These are phyloP conservation scores for Nothophaeocryptopus gaeumannii DNA, from an alignment of 2,329 filamentous ascomycete species.

Conservation along the genomic window DNA sequence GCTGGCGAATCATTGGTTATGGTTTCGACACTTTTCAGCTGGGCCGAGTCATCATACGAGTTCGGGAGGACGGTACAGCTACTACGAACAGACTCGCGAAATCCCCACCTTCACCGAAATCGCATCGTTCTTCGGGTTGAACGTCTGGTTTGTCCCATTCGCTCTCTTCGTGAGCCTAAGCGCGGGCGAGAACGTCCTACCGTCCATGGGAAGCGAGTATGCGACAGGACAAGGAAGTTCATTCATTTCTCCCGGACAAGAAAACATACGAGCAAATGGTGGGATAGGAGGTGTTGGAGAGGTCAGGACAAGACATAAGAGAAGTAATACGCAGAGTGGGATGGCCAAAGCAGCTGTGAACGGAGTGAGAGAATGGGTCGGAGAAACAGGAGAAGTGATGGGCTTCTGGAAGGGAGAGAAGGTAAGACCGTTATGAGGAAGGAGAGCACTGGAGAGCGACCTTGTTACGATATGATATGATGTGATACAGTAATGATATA, in stretches of 20 bases:
- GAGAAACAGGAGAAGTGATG: slow-evolving; percentile 59
- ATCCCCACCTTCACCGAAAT: slow-evolving; percentile 90
- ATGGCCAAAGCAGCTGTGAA: slow-evolving; percentile 59
- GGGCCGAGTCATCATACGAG: slow-evolving; percentile 53
- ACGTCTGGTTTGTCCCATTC: slow-evolving; percentile 95
- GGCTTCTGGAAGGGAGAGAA: slow-evolving; percentile 61
- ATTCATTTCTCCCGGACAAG: slow-evolving; percentile 46
- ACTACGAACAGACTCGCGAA: slow-evolving; percentile 37
- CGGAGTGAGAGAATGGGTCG: slow-evolving; percentile 63
- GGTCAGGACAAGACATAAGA: slow-evolving; percentile 44
- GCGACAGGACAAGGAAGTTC: slow-evolving; percentile 57
- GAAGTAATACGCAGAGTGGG: slow-evolving; percentile 51
- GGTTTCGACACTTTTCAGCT: slow-evolving; percentile 88
- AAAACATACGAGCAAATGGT: slow-evolving; percentile 42
- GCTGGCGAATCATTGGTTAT: slow-evolving; percentile 85
- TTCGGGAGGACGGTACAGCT: slow-evolving; percentile 47
- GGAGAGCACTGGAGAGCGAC: not conserved
- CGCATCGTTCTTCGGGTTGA: slow-evolving; percentile 91
- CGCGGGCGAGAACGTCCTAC: slow-evolving; percentile 90
- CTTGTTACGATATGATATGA: no score
- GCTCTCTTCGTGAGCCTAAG: slow-evolving; percentile 91
- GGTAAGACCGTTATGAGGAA: slow-evolving; percentile 45
- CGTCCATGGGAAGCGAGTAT: slow-evolving; percentile 81
- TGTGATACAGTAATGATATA: no score
- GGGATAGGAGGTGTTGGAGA: slow-evolving; percentile 39